Base-by-base conservation (phyloP, 169 alveolate species). In the Plasmodium vivax region DNA sequence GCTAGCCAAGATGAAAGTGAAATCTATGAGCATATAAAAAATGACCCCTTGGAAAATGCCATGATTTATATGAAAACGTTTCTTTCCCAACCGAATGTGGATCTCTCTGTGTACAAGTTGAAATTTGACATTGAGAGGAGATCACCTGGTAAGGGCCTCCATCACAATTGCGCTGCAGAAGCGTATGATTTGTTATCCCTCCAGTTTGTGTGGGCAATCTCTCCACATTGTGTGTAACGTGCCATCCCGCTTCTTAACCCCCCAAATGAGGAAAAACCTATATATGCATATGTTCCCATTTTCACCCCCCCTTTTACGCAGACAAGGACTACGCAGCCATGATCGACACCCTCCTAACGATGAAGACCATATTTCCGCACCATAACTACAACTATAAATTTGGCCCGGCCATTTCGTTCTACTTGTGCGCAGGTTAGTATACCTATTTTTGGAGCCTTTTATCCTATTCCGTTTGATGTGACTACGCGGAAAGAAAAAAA, bases 31-130 rank as follows among this genome's bases (percentile, higher is more conserved):
- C 91, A 79, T 47, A 90, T 90, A 34, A 80, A 80, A 80, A 68
- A 90, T 38, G 83, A 80, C 9, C 94, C 94, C 4, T 51, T 90
- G 51, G 84, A 90, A 32, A 90, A 90, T 62, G 88, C 94, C 3
- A 54, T 62, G 83, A 90, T 90, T 45, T 90, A 90, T 47, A 90
- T 90, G 94, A 80, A 90, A 79, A 80, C 94, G 5, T 90, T 90
- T 90, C 73, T 90, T 30, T 90, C 94, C 23, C 94, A 90, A 36
- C 94, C 94, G 19, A 90, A 90, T 43, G 74, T 81, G 32, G 94
- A 90, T 74, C 5, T 90, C 6, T 32, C 91, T 16, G 87, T 90
- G 12, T 56, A 90, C 36, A 45, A 6, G 12, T 38, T 90, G 27
- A 79, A 90, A 16, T 90, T 80, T 23, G 94, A 90, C 14, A 90